Conservation (phyloP, 495 filamentous ascomycete species). For the Penicillium malachiteum region DNA sequence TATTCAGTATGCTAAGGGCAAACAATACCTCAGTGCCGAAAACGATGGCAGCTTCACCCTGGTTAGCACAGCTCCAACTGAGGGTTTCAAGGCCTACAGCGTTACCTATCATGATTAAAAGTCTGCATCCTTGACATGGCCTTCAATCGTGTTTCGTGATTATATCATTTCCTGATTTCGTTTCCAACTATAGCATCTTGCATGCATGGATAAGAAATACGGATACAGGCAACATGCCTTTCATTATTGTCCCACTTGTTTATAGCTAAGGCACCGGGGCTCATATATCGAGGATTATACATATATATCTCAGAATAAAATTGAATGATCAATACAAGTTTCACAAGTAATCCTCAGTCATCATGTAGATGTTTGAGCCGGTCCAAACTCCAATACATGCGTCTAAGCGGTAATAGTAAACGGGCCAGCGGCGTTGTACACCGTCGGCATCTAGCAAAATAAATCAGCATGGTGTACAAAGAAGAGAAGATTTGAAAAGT, state of each 20-base stretch:
- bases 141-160: neutral
- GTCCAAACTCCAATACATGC: neutral
- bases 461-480: constrained; percentile 1
- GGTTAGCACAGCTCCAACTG: neutral
- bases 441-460: constrained; percentile 28
- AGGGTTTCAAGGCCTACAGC: constrained; percentile 42
- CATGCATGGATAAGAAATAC: too few species aligned
- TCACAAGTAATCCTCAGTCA: neutral
- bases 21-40: constrained; percentile 25
- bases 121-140: neutral
- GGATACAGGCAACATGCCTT: too few species aligned
- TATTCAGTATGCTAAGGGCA: constrained; percentile 31
- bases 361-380: neutral
- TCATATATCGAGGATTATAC: too few species aligned
- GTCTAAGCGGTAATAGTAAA: constrained; percentile 25
- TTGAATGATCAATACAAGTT: too few species aligned
- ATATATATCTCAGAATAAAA: too few species aligned
- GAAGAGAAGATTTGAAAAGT: neutral
- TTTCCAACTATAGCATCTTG: neutral
- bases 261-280: too few species aligned
- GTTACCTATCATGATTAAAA: constrained; percentile 41
- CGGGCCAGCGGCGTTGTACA: constrained; percentile 35
- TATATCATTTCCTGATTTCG: neutral
- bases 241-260: too few species aligned
- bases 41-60: constrained; percentile 20